phyloP scores from a whole-genome alignment of 805 yeast species.

The Lipomyces spencermartinsiae region DNA sequence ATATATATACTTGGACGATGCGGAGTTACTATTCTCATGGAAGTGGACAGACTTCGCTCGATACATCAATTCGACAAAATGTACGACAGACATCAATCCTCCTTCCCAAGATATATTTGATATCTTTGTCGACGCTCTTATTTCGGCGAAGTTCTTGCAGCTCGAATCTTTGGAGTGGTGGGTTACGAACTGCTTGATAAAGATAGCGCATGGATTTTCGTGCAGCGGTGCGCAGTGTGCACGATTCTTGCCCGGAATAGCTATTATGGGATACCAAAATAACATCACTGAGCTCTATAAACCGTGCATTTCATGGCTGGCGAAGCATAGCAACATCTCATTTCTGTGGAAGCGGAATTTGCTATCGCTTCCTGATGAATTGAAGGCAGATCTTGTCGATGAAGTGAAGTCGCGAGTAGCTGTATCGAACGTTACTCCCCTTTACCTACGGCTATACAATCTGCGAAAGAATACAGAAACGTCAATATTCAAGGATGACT shows the following conservation, averaged over 20 bases:
- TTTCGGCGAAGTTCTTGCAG: conserved; percentile 37
- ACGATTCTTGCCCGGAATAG: conserved; percentile 28
- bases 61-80: conserved; percentile 29
- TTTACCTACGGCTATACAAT: conserved; percentile 28
- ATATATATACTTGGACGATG: conserved; percentile 34
- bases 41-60: conserved; percentile 38
- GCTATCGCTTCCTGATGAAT: conserved; percentile 28
- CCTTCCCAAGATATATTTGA: conserved; percentile 36
- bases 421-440: conserved; percentile 25
- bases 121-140: conserved; percentile 31
- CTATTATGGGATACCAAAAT: conserved; percentile 32
- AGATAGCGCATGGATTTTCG: conserved; percentile 31
- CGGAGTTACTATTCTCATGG: conserved; percentile 34
- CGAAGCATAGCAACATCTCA: conserved; percentile 30
- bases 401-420: conserved; percentile 27
- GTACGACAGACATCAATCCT: conserved; percentile 34
- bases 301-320: conserved; percentile 34
- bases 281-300: conserved; percentile 24
- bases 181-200: conserved; percentile 26
- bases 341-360: conserved; percentile 32
- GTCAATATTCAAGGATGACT: conserved; percentile 32
- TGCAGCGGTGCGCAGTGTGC: conserved; percentile 35
- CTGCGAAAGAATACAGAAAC: conserved; percentile 26
- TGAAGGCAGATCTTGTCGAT: conserved; percentile 25
- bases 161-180: conserved; percentile 34